Base-by-base conservation (phyloP, 345 rosid species). In the Hibiscus mutabilis region DNA sequence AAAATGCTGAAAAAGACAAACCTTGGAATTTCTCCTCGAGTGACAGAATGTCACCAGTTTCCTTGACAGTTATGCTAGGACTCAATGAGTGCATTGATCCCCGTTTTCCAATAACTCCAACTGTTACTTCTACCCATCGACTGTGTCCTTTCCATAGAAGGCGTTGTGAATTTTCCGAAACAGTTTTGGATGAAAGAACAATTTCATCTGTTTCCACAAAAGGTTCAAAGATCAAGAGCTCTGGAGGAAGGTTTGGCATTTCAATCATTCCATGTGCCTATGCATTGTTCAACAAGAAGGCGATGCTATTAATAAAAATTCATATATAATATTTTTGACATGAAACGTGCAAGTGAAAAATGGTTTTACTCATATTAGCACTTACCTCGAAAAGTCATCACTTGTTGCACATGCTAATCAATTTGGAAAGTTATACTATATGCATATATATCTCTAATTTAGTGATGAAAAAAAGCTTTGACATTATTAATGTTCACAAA, bases 11-110 rank as follows among this genome's bases (percentile, higher is more conserved):
- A 33, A 33, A 29, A 29, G 35, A 42, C 27, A 35, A 71, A 90
- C 98, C 98, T 86, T 93, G 98, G 78, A 94, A 94, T 83, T 94
- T 94, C 81, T 94, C 97, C 74, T 94, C 97, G 44, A 94, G 97
- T 47, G 98, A 89, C 74, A 91, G 80, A 74, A 94, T 94, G 74
- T 85, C 97, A 16, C 98, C 97, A 60, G 84, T 73, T 88, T 91
- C 98, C 79, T 94, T 94, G 73, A 94, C 93, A 46, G 96, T 91
- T 62, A 91, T 76, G 78, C 98, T 94, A 53, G 97, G 96, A 80
- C 84, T 89, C 68, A 94, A 73, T 2, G 97, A 89, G 76, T 74
- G 93, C 95, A 94, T 91, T 12, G 81, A 84, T 76, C 97, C 96
- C 66, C 62, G 74, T 68, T 81, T 84, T 56, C 97, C 97, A 6